Conservation (phyloP, 768 basidiomycete genomes). For the Mycena leptocephala region DNA sequence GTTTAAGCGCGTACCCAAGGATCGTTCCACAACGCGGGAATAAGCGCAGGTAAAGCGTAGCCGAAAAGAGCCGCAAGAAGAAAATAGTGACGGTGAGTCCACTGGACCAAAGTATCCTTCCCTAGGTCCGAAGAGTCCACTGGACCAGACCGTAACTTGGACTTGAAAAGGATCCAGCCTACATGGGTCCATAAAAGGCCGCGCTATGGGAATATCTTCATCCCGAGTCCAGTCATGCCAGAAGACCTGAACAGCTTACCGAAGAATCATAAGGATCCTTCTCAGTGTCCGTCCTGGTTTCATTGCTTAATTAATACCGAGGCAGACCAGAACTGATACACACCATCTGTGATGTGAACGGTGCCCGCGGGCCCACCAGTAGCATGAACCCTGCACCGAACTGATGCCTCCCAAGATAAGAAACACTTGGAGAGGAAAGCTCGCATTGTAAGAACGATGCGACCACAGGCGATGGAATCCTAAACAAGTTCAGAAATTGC, state of each 20-base stretch:
- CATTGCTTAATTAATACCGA: conserved; percentile 19
- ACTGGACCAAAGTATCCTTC: conserved; percentile 79
- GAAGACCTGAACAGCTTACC: conserved; percentile 12
- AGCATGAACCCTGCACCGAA: conserved; percentile 90
- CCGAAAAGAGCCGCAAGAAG: conserved; percentile 76
- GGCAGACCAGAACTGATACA: conserved; percentile 25
- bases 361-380: conserved; percentile 91
- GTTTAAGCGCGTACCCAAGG: conserved; percentile 26
- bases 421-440: conserved; percentile 77
- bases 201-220: conserved; percentile 52
- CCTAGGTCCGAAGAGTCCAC: conserved; percentile 83
- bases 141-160: conserved; percentile 78
- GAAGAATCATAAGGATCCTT: conserved; percentile 88
- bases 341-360: conserved; percentile 85
- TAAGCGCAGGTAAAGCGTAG: conserved; percentile 75
- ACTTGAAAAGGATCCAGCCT: conserved; percentile 90
- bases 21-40: conserved; percentile 85
- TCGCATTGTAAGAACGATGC: conserved; percentile 87
- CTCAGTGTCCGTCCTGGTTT: conserved; percentile 78
- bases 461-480: conserved; percentile 92
- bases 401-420: conserved; percentile 85
- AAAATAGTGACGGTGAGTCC: conserved; percentile 86
- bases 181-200: conserved; percentile 87
- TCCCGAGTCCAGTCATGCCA: neutral
- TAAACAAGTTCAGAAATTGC: conserved; percentile 41